phyloP scores from a whole-genome alignment of 495 filamentous ascomycete genomes.

The Tuber calosporum region DNA sequence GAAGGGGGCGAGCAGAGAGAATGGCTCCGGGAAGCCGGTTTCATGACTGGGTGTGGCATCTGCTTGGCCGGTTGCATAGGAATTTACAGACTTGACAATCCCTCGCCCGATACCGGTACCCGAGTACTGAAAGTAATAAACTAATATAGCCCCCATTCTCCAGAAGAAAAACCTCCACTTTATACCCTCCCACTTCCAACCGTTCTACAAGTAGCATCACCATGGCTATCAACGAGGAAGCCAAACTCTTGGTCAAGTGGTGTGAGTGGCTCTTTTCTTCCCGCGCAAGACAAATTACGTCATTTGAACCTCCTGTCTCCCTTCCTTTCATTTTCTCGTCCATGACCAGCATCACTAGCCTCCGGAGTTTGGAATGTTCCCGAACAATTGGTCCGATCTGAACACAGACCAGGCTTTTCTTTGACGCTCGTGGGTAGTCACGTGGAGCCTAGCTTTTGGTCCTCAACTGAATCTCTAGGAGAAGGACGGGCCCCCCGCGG shows the following conservation, averaged over 20 bases:
- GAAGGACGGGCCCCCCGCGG: no score
- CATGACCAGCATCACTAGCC: not conserved
- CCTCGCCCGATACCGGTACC: not conserved
- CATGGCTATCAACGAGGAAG: not conserved
- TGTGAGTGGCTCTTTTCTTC: conserved; percentile 14
- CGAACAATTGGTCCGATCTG: not conserved
- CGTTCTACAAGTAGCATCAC: not conserved
- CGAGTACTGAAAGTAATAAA: not conserved
- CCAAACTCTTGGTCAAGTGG: not conserved
- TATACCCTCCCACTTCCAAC: not conserved
- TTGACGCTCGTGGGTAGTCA: not conserved
- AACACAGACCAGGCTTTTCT: not conserved
- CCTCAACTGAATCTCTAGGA: not conserved
- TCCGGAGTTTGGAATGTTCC: not conserved
- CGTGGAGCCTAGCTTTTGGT: not conserved
- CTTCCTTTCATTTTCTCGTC: not conserved
- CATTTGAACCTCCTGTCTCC: conserved; percentile 3
- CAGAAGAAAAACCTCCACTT: not conserved
- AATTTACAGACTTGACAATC: not conserved
- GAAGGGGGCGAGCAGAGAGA: conserved; percentile 17
- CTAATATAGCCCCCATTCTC: not conserved
- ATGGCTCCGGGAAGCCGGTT: conserved; percentile 33
- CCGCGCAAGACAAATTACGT: conserved; percentile 20
- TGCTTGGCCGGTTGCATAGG: not conserved
- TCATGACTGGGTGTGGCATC: conserved; percentile 8